A percentile compares a stretch with the other conserved stretches of the same genome.
Conservation (phyloP, 495 filamentous ascomycete species). For the Parachaetomium inaequale region DNA sequence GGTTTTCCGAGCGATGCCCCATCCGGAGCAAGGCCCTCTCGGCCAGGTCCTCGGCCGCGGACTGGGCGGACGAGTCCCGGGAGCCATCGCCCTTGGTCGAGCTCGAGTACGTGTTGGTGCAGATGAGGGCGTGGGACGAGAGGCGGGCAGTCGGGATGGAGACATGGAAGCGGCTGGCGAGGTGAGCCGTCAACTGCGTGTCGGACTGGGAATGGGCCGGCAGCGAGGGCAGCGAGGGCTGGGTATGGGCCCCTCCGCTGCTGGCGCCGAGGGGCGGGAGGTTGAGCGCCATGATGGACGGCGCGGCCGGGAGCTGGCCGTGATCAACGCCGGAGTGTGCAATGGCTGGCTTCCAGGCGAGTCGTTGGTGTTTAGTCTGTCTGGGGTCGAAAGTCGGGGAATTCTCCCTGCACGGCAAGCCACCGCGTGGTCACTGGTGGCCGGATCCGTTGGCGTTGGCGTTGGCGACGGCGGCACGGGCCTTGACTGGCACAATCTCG, state of each 20-base stretch:
- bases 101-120: slow-evolving; percentile 87
- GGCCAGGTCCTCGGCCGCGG: slow-evolving; percentile 85
- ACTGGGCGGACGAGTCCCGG: slow-evolving; percentile 80
- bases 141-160: slow-evolving; percentile 80
- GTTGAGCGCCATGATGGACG: slow-evolving; percentile 43
- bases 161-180: slow-evolving; percentile 93
- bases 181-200: slow-evolving; percentile 90
- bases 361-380: not conserved
- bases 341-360: not conserved
- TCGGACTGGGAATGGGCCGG: slow-evolving; percentile 93
- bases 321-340: slow-evolving; percentile 7
- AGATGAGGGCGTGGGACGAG: slow-evolving; percentile 85
- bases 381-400: not conserved
- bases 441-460: too few relatives aligned
- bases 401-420: not conserved
- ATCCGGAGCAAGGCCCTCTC: slow-evolving; percentile 77
- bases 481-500: slow-evolving; percentile 2
- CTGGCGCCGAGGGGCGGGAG: slow-evolving; percentile 42
- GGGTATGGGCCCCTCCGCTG: slow-evolving; percentile 68
- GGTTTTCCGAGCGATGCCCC: slow-evolving; percentile 87
- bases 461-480: slow-evolving; percentile 3
- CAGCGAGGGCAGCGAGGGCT: slow-evolving; percentile 81
- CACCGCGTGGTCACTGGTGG: too few relatives aligned
- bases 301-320: slow-evolving; percentile 24
- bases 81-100: slow-evolving; percentile 86